These are phyloP conservation scores for Trichopus zeylanicus DNA, from an alignment of 116 monocot species.

Conservation along the genomic window DNA sequence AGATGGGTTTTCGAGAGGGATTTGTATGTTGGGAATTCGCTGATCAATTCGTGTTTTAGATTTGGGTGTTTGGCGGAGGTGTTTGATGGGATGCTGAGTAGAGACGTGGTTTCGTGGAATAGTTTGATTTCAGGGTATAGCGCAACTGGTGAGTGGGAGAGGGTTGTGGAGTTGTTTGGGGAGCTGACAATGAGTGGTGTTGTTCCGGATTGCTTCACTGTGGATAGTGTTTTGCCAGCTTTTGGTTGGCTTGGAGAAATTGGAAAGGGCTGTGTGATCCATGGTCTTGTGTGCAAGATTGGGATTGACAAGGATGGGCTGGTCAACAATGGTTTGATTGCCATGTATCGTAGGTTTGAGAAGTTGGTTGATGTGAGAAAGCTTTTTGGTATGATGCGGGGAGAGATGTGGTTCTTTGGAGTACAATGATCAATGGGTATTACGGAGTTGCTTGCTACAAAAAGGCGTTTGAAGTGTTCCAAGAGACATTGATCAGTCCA, in stretches of 20 bases:
- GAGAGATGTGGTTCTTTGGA: constrained; percentile 15
- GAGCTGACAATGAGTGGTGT: constrained; percentile 6
- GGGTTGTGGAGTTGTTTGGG: constrained; percentile 14
- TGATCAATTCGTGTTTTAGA: constrained; percentile 11
- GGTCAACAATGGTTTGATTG: constrained; percentile 17
- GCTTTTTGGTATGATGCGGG: constrained; percentile 10
- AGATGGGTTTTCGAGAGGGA: constrained; percentile 13
- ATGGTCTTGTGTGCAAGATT: constrained; percentile 21
- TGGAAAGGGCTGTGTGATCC: constrained; percentile 8
- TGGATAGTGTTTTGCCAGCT: constrained; percentile 26
- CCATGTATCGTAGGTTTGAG: constrained; percentile 23
- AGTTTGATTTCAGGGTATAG: constrained; percentile 7
- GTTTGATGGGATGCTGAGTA: constrained; percentile 16
- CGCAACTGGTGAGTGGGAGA: constrained; percentile 15
- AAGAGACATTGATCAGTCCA: constrained; percentile 4
- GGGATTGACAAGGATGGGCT: constrained; percentile 16
- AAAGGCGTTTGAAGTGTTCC: constrained; percentile 10
- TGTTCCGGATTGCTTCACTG: constrained; percentile 22
- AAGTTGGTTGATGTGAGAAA: constrained; percentile 4
- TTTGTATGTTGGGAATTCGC: constrained; percentile 16
- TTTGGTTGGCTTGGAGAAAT: constrained; percentile 8
- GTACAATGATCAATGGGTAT: constrained; percentile 12
- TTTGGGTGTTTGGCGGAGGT: constrained; percentile 7
- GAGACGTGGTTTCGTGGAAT: constrained; percentile 20
- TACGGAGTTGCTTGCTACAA: background rate